Evolutionary conservation across 208 protist genomes (phyloP), one percentile per base, ranked within the genome.

Genomic region (Trypanosoma platydactyli): DNA sequence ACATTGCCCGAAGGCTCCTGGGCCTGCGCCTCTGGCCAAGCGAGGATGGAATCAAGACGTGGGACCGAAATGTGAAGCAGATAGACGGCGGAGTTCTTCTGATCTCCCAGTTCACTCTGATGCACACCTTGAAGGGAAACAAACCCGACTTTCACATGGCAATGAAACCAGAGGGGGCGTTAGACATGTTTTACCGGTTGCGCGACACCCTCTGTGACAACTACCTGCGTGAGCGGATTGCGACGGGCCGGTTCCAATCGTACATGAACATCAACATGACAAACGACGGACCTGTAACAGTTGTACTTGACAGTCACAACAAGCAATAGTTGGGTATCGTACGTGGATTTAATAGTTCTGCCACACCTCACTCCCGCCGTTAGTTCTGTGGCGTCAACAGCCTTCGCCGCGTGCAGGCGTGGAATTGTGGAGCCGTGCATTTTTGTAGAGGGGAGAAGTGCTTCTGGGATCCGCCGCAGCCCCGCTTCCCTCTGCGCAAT

Each of bases 131-230:
- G 63, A 96, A 96, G 62, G 93, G 93, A 41, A 93, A 80, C 56
- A 96, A 94, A 57, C 89, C 89, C 4, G 93, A 97, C 72, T 97
- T 97, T 64, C 93, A 97, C 69, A 67, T 89, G 57, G 93, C 93
- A 25, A 96, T 96, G 91, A 65, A 72, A 24, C 71, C 83, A 3
- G 82, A 89, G 15, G 59, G 79, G 1, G 89, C 93, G 13, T 65
- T 78, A 12, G 71, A 63, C 12, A 81, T 97, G 76, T 97, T 96
- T 76, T 76, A 94, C 72, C 48, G 53, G 22, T 65, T 95, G 15
- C 83, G 91, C 22, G 85, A 87, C 46, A 74, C 73, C 41, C 68
- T 96, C 7, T 66, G 74, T 13, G 70, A 59, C 7, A 55, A 82
- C 22, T 92, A 94, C 63, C 50, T 46, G 0, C 55, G 69, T 16